These are phyloP conservation scores for Phytophthora palmivora DNA, from an alignment of 352 stramenopile genomes.

Conservation along the genomic window DNA sequence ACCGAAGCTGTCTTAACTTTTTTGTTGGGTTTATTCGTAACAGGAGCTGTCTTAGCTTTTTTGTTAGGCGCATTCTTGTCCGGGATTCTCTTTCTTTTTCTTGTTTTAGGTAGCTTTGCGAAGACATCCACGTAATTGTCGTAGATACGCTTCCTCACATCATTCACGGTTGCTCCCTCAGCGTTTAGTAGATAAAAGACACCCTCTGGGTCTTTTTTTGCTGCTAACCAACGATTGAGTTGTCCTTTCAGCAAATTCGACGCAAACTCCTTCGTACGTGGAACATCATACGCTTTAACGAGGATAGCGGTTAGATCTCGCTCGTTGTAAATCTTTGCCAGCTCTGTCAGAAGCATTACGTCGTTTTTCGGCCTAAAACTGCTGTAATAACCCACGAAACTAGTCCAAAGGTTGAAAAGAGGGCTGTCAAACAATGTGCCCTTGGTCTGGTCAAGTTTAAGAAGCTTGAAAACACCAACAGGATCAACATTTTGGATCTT, in stretches of 20 bases:
- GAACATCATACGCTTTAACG: background rate
- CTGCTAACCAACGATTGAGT: constrained; percentile 1
- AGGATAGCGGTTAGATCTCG: background rate
- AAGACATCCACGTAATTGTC: background rate
- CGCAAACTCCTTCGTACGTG: background rate
- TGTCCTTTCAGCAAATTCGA: background rate
- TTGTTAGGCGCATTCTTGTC: no score
- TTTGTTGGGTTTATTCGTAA: background rate
- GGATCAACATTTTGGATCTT: background rate
- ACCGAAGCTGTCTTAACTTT: background rate
- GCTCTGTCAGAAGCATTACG: background rate
- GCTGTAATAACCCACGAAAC: constrained; percentile 10
- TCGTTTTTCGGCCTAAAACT: background rate
- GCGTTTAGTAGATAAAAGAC: constrained; percentile 3
- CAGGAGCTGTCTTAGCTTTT: background rate
- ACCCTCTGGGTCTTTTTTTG: background rate
- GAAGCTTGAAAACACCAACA: background rate
- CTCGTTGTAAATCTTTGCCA: constrained; percentile 5
- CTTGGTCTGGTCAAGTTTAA: constrained; percentile 8
- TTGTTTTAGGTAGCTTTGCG: background rate
- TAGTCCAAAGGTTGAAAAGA: constrained; percentile 3
- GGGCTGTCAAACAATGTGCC: constrained; percentile 7
- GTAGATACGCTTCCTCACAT: constrained; percentile 3
- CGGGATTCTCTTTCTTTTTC: background rate
- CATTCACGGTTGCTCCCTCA: background rate